Percentiles rank a stretch among this genome's conserved stretches.
Conservation (phyloP, 805 yeast genomes). For the Hanseniaspora hatyaiensis region DNA sequence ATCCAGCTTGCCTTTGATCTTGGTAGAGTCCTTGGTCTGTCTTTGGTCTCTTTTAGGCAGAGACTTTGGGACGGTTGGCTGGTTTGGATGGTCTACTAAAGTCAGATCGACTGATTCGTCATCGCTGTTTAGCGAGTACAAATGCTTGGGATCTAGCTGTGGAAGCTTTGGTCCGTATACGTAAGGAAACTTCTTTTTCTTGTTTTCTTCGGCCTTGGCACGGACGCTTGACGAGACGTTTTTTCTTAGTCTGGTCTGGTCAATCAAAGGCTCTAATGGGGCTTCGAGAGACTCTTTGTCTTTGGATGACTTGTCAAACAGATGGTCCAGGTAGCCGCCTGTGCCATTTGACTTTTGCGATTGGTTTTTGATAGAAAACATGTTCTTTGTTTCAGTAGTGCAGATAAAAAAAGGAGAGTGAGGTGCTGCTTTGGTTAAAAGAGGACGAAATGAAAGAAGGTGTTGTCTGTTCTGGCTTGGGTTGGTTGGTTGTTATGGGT, state of each 20-base stretch:
- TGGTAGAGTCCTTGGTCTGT: conserved; percentile 2
- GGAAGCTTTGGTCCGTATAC: conserved; percentile 18
- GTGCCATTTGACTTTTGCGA: background rate
- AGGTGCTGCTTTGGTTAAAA: too few species aligned
- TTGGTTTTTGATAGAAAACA: background rate
- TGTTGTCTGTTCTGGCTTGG: too few species aligned
- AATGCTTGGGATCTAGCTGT: conserved; percentile 5
- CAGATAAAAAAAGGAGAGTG: too few species aligned
- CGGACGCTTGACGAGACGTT: conserved; percentile 13
- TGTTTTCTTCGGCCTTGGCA: conserved; percentile 19
- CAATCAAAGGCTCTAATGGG: background rate
- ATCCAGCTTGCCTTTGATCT: conserved; percentile 2
- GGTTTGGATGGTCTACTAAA: conserved; percentile 11
- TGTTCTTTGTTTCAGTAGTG: background rate
- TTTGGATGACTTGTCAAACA: conserved; percentile 1
- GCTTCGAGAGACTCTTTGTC: background rate
- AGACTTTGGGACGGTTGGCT: conserved; percentile 6
- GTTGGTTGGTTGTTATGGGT: too few species aligned
- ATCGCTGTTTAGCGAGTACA: background rate
- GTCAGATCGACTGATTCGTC: background rate
- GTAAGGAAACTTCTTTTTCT: conserved; percentile 24
- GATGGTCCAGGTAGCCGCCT: conserved; percentile 14
- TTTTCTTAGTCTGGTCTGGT: conserved; percentile 16
- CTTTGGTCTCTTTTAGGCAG: conserved; percentile 12
- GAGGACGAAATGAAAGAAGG: too few species aligned